These are phyloP conservation scores for Plasmodium yoelii DNA, from an alignment of 169 alveolate genomes.

Conservation along the genomic window DNA sequence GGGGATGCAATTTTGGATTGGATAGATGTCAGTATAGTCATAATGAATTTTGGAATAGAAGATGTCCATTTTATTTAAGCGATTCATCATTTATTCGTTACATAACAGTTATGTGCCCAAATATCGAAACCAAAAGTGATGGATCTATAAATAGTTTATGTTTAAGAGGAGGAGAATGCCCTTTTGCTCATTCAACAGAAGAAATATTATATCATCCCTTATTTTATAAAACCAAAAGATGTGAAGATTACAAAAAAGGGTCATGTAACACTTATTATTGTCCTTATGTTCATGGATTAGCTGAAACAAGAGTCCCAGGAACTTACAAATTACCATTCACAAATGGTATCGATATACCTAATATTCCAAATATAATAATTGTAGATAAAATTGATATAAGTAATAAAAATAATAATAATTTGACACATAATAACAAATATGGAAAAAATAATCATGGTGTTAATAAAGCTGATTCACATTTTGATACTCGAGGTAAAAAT, in stretches of 20 bases:
- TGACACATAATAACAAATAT: background rate
- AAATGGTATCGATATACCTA: constrained; percentile 81
- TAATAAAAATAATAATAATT: constrained; percentile 37
- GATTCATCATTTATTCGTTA: constrained; percentile 86
- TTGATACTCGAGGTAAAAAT: too few relatives aligned
- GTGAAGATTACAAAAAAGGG: constrained; percentile 89
- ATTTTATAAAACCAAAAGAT: constrained; percentile 90
- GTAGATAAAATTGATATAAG: constrained; percentile 78
- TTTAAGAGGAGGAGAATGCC: constrained; percentile 91
- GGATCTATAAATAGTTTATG: constrained; percentile 88
- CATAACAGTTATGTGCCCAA: constrained; percentile 88
- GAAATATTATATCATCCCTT: constrained; percentile 93
- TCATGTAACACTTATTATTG: constrained; percentile 89
- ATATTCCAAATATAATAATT: constrained; percentile 77
- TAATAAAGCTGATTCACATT: too few relatives aligned
- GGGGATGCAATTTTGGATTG: constrained; percentile 84
- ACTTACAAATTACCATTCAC: constrained; percentile 88
- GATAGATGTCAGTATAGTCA: constrained; percentile 91
- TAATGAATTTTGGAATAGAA: constrained; percentile 87
- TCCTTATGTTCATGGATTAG: constrained; percentile 90
- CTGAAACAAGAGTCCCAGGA: constrained; percentile 84
- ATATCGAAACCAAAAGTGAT: constrained; percentile 84
- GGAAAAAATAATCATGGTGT: too few relatives aligned
- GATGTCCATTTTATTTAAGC: constrained; percentile 89
- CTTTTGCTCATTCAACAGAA: constrained; percentile 93